phyloP scores from a whole-genome alignment of 2,329 filamentous ascomycete genomes.

The Dendrostoma leiphaemia region DNA sequence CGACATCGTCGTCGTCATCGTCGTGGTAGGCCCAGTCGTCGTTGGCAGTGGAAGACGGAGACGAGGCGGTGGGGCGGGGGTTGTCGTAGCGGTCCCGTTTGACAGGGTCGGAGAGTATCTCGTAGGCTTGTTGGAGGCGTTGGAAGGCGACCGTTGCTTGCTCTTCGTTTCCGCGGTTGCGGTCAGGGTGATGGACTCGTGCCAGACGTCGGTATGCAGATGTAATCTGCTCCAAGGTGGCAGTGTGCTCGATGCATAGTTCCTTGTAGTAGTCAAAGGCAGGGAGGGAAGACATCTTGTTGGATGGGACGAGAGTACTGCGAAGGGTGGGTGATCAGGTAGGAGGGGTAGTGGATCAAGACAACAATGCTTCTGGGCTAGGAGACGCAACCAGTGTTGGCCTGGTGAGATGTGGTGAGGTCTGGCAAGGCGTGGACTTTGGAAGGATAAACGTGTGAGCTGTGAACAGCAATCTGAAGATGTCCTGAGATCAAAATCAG shows the following conservation, averaged over 20 bases:
- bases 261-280: constrained; percentile 24
- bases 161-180: constrained; percentile 22
- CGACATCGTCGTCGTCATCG: not conserved
- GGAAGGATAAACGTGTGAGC: too few species aligned
- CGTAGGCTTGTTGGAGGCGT: constrained; percentile 25
- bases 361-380: not conserved
- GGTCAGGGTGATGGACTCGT: constrained; percentile 26
- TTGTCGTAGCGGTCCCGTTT: constrained; percentile 24
- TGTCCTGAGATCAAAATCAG: too few species aligned
- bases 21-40: not conserved
- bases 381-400: too few species aligned
- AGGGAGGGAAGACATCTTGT: constrained; percentile 2
- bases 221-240: constrained; percentile 22
- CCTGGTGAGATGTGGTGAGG: too few species aligned
- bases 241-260: constrained; percentile 24
- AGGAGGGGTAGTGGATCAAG: not conserved
- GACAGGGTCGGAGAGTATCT: constrained; percentile 22
- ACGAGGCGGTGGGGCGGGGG: not conserved
- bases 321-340: not conserved
- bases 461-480: too few species aligned
- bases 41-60: not conserved
- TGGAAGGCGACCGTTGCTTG: constrained; percentile 26
- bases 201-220: constrained; percentile 25
- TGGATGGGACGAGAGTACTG: not conserved
- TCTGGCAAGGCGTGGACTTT: too few species aligned